Evolutionary conservation across 768 basidiomycete genomes (phyloP).

Genomic region (Cytidiella melzeri): DNA sequence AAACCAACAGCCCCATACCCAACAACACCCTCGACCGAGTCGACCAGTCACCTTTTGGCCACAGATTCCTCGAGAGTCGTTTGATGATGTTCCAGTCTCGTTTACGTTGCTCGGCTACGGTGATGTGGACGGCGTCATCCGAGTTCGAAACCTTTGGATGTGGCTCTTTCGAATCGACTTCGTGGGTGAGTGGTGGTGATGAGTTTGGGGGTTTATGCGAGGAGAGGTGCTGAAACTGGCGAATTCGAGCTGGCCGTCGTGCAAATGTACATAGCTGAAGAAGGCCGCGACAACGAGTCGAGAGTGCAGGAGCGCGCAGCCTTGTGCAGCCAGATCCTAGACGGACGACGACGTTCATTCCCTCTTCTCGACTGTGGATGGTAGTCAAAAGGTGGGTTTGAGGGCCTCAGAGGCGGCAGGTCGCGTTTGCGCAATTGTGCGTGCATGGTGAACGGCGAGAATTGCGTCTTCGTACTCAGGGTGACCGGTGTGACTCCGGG

Average conservation of each 20-base stretch:
- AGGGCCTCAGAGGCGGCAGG: background rate
- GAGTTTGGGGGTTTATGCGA: constrained; percentile 6
- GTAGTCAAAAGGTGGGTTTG: background rate
- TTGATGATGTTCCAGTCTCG: constrained; percentile 87
- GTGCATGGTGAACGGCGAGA: background rate
- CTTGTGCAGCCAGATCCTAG: background rate
- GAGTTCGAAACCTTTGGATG: background rate
- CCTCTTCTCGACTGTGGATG: background rate
- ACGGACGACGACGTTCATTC: background rate
- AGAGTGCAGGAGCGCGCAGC: background rate
- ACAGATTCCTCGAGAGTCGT: constrained; percentile 80
- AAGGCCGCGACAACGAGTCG: background rate
- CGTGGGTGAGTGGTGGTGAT: background rate
- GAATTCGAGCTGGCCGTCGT: background rate
- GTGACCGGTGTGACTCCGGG: background rate
- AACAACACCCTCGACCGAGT: constrained; percentile 78
- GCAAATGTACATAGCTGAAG: background rate
- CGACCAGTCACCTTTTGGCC: constrained; percentile 83
- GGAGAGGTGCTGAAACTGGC: background rate
- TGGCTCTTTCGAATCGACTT: background rate
- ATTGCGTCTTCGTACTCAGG: background rate
- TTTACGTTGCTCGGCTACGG: constrained; percentile 45
- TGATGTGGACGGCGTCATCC: constrained; percentile 11
- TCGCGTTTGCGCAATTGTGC: background rate
- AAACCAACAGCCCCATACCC: constrained; percentile 73